Base-by-base conservation (phyloP, 148 eudicot species). In the Rhododendron mucronatum region DNA sequence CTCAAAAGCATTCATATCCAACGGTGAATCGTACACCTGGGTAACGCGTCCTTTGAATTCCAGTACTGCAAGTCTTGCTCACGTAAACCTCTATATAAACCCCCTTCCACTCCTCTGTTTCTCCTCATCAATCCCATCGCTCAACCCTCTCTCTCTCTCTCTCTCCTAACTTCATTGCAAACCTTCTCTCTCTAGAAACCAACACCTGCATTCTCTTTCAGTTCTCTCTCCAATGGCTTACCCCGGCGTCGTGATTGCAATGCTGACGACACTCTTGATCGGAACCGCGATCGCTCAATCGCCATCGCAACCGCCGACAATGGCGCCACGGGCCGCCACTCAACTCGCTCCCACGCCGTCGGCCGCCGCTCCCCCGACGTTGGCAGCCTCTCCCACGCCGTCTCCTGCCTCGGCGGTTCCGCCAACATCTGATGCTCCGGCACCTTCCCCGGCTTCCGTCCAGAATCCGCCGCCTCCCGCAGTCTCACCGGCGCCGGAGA, bases 261-360 rank as follows among this genome's bases (percentile, higher is more conserved):
- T 41, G 33, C 47, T 82, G 50, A 61, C 45, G 50, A 11, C 51
- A 12, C 39, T 82, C 21, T n/a, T 82, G 20, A 37, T 82, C 18
- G 84, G 74, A 61, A 39, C 41, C 20, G 53, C 51, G 51, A 41
- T 82, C 35, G 84, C 84, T 61, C 75, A 82, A 28, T 33, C 69
- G 7, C 71, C 82, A 2, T 15, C 57, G 9, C 48, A 13, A 3
- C 39, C 57, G 35, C 81, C 81, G 57, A n/a, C 18, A 4, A 3
- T 4, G 30, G 10, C 41, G 14, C 63, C 65, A 15, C 18, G 8
- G 59, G 5, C 20, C 5, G 15, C 14, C 55, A 0, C 61, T 47
- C 57, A 30, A 1, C 20, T 21, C 20, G 37, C 57, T 47, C 35
- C 41, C 4, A 14, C 83, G 11, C 83, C 83, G 11, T 35, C 71